phyloP scores from a whole-genome alignment of 2,329 filamentous ascomycete genomes.

The Fusarium duplospermum region DNA sequence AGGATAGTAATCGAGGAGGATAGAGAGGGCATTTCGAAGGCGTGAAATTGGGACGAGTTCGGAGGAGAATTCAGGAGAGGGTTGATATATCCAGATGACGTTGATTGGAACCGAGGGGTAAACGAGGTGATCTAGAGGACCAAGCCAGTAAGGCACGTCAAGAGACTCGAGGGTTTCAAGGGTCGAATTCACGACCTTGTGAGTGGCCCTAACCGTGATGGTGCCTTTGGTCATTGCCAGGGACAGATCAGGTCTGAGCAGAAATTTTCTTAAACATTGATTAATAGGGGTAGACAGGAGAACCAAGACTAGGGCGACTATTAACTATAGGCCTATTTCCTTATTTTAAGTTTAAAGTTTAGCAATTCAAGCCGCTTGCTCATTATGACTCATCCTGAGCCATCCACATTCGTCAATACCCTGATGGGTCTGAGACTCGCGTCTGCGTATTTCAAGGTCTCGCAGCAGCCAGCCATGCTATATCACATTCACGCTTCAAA shows the following conservation, averaged over 20 bases:
- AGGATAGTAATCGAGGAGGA: not conserved
- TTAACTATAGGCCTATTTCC: not conserved
- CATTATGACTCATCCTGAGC: not conserved
- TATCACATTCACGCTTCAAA: not conserved
- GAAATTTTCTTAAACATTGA: not conserved
- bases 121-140: not conserved
- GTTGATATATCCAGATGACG: not conserved
- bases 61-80: not conserved
- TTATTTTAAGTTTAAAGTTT: not conserved
- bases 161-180: not conserved
- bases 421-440: not conserved
- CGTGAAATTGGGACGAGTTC: too few relatives aligned
- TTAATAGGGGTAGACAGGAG: not conserved
- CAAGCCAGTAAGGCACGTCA: not conserved
- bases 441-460: not conserved
- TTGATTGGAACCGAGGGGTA: not conserved
- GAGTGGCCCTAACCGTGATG: not conserved
- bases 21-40: not conserved
- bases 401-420: not conserved
- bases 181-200: not conserved
- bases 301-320: not conserved
- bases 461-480: not conserved
- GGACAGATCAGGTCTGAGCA: not conserved
- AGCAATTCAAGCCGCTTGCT: not conserved
- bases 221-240: not conserved